Evolutionary conservation across 371 early-diverging fungal species (phyloP).

Genomic region (Batrachochytrium dendrobatidis): DNA sequence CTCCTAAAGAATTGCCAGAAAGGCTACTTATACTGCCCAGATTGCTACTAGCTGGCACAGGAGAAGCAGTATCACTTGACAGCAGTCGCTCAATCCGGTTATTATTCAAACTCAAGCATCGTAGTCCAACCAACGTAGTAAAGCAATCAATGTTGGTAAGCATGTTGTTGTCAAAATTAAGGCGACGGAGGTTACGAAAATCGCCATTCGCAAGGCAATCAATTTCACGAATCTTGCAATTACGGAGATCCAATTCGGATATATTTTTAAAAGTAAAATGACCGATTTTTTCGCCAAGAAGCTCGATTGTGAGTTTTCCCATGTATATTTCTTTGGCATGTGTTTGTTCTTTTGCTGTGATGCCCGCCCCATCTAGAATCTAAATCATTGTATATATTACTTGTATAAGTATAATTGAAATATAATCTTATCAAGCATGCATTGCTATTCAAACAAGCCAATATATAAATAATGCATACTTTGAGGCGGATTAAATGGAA

Average conservation of each 20-base stretch:
- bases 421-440: background rate
- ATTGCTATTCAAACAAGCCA: background rate
- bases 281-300: constrained; percentile 45
- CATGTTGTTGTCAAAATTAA: constrained; percentile 46
- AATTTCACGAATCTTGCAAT: constrained; percentile 46
- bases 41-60: constrained; percentile 16
- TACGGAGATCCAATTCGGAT: constrained; percentile 44
- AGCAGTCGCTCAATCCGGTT: constrained; percentile 42
- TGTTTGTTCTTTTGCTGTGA: constrained; percentile 34
- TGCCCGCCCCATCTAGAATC: constrained; percentile 45
- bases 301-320: constrained; percentile 46
- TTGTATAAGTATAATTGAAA: background rate
- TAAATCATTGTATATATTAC: constrained; percentile 3
- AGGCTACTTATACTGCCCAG: constrained; percentile 12
- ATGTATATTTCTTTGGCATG: constrained; percentile 41
- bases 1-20: constrained; percentile 2
- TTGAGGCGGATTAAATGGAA: constrained; percentile 44
- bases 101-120: constrained; percentile 32
- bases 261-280: constrained; percentile 41
- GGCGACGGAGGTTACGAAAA: constrained; percentile 37
- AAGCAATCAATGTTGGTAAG: constrained; percentile 39
- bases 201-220: constrained; percentile 40
- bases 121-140: constrained; percentile 24
- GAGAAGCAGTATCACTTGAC: constrained; percentile 23
- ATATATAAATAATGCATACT: constrained; percentile 16